Evolutionary conservation across 2,329 filamentous ascomycete genomes (phyloP), one percentile per base, ranked within the genome.

Genomic region (Sporothrix schenckii): DNA sequence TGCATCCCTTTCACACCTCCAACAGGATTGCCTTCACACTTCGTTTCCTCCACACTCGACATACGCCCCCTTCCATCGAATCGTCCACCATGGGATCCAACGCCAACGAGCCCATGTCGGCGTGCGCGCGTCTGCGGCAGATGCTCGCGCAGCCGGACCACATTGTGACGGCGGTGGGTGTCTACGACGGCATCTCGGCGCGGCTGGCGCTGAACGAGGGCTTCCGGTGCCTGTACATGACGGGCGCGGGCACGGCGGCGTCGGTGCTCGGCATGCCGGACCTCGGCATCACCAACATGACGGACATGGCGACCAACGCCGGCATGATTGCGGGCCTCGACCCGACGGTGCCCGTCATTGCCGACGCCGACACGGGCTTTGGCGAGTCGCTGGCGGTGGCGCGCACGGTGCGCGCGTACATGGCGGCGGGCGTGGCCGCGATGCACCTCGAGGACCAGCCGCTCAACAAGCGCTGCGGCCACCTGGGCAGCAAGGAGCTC

Each of bases 191-290:
- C 14, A 84, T 90, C 69, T 88, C 87, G 2, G 88, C 89, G 0
- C 82, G 89, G 0, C 85, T 91, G 70, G 88, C 88, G 1, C 81
- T 90, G 27, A 80, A 83, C 54, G 81, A 86, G n/a, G 88, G 88
- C 5, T 90, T 90, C 71, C 85, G 90, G 61, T 85, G 83, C 70
- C 77, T 91, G 52, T 91, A 91, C 80, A 91, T 91, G 86, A 89
- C 88, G 13, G 88, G 88, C 19, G 87, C 88, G 30, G 88, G 88
- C 53, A 89, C 87, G 1, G 83, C 83, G 19, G 86, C 87, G 71
- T 90, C 88, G 0, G 80, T 83, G 39, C 83, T 91, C 0, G 88
- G 89, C 41, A 83, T 85, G 80, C 84, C 89, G 1, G 89, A 91
- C 75, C 83, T 91, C 4, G 88, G 87, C 54, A 80, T 91, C 14